Conservation (phyloP, 768 basidiomycete species). For the Auriscalpium microsporum region DNA sequence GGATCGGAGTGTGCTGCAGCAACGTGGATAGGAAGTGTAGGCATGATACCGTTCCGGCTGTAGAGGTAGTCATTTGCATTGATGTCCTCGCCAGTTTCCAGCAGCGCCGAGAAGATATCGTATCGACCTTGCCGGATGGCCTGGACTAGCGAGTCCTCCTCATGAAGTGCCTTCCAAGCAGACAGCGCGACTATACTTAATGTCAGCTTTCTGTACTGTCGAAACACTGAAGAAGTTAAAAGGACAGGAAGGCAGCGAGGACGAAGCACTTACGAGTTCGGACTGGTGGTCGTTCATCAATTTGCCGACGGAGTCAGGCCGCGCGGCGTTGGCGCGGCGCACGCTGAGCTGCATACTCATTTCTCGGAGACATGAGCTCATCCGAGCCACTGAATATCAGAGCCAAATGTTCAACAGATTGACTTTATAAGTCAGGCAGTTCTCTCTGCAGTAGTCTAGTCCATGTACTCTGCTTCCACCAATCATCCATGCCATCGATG, state of each 20-base stretch:
- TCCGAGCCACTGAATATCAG: background rate
- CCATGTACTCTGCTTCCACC: constrained; percentile 95
- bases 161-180: background rate
- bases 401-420: background rate
- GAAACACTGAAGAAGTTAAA: too few species aligned
- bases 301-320: too few species aligned
- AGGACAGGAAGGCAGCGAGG: too few species aligned
- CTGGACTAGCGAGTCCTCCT: background rate
- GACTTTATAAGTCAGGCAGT: constrained; percentile 60
- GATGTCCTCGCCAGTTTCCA: background rate
- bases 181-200: background rate
- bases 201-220: too few species aligned
- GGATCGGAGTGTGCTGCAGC: background rate
- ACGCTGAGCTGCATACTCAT: too few species aligned
- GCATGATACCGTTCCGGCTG: background rate
- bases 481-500: constrained; percentile 75
- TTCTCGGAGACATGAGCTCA: too few species aligned
- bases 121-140: background rate
- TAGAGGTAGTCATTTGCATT: background rate
- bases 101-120: background rate
- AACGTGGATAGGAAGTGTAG: background rate
- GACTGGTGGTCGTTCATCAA: too few species aligned
- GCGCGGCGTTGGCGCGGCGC: too few species aligned
- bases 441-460: constrained; percentile 72
- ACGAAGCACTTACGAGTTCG: too few species aligned